Percentiles rank a stretch among this genome's conserved stretches.
Conservation (phyloP, 192 early-diverging fungal species). For the Diversispora epigaea region DNA sequence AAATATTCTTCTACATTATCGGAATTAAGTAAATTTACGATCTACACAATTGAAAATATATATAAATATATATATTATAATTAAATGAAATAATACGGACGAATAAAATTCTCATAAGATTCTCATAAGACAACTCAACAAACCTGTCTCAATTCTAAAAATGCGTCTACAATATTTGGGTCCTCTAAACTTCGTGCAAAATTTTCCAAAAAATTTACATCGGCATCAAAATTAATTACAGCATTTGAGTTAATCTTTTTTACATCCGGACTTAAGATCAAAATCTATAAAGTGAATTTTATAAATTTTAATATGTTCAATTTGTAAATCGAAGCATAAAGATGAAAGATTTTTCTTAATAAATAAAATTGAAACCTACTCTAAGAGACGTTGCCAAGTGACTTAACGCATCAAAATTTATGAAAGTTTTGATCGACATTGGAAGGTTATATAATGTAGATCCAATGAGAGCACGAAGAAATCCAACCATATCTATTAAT, state of each 20-base stretch:
- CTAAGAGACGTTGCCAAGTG: conserved; percentile 65
- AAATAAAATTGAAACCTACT: conserved; percentile 45
- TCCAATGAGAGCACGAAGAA: conserved; percentile 63
- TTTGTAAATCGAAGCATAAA: neutral
- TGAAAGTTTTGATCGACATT: conserved; percentile 57
- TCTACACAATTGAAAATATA: conserved; percentile 40
- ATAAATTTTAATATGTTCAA: neutral
- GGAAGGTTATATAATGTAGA: conserved; percentile 71
- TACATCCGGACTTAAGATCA: conserved; percentile 60
- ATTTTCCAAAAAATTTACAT: conserved; percentile 71
- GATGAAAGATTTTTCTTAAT: neutral
- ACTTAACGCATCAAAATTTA: conserved; percentile 75
- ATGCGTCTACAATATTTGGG: conserved; percentile 61
- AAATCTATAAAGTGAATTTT: conserved; percentile 38
- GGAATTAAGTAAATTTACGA: conserved; percentile 61
- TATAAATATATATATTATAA: neutral
- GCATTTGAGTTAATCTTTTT: conserved; percentile 60
- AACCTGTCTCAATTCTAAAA: conserved; percentile 76
- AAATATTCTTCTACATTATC: conserved; percentile 81
- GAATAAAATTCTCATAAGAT: neutral
- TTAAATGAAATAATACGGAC: neutral
- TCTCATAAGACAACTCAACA: neutral
- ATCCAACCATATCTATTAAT: conserved; percentile 67
- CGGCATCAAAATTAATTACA: conserved; percentile 62
- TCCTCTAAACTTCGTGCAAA: conserved; percentile 70